Conservation (phyloP, 108 stramenopile species). For the Nitzschia sp. region DNA sequence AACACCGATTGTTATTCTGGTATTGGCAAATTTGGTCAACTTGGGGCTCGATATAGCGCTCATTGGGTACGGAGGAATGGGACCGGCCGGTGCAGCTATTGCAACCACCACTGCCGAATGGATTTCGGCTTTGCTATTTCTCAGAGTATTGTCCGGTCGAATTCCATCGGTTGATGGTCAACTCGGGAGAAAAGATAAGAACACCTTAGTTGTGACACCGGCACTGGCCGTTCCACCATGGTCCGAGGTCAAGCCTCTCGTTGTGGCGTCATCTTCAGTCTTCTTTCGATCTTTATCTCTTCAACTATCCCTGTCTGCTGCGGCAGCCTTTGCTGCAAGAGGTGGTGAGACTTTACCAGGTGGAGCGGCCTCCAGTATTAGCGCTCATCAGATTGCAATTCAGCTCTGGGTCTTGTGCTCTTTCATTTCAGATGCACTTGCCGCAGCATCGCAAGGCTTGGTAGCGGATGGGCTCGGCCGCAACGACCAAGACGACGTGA, state of each 20-base stretch:
- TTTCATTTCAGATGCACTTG: constrained; percentile 80
- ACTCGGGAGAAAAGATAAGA: constrained; percentile 44
- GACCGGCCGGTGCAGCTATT: constrained; percentile 81
- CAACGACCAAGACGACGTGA: constrained; percentile 39
- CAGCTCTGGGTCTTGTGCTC: constrained; percentile 86
- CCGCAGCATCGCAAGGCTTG: constrained; percentile 78
- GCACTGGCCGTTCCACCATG: constrained; percentile 67
- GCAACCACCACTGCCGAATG: constrained; percentile 87
- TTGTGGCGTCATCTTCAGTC: constrained; percentile 79
- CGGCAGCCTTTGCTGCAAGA: constrained; percentile 81
- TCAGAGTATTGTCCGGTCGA: constrained; percentile 63
- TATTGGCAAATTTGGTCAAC: constrained; percentile 74
- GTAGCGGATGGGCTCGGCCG: constrained; percentile 82
- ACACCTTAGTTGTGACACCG: constrained; percentile 37
- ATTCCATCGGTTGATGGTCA: constrained; percentile 62
- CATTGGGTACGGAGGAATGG: constrained; percentile 56
- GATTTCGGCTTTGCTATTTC: constrained; percentile 73
- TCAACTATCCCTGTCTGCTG: constrained; percentile 69
- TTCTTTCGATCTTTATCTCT: constrained; percentile 71
- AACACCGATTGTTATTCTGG: constrained; percentile 69
- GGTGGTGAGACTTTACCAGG: constrained; percentile 28
- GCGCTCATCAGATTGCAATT: constrained; percentile 86
- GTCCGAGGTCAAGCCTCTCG: constrained; percentile 63
- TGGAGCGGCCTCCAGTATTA: constrained; percentile 68
- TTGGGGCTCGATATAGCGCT: constrained; percentile 68